Percentiles rank a stretch among this genome's conserved stretches.
Conservation (phyloP, 2,329 filamentous ascomycete genomes). For the Periglandula ipomoeae region DNA sequence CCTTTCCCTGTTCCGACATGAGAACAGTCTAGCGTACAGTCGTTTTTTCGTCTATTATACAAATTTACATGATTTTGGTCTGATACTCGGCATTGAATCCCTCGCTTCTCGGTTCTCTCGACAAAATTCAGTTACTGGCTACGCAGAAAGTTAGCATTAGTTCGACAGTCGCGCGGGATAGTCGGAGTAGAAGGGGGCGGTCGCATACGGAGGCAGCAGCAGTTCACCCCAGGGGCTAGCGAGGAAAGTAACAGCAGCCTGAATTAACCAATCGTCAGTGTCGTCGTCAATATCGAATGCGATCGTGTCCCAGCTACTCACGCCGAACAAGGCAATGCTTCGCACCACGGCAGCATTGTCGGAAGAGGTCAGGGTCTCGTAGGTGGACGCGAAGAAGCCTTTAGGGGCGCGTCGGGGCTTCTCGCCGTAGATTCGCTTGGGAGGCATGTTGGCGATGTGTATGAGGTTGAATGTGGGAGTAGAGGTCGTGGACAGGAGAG, state of each 20-base stretch:
- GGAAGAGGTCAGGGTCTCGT: slow-evolving; percentile 52
- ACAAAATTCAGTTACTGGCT: background rate
- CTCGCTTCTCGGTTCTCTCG: background rate
- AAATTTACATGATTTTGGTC: background rate
- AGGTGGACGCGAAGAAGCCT: slow-evolving; percentile 48
- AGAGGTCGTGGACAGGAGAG: background rate
- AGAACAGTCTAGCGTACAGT: background rate
- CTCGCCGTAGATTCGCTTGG: slow-evolving; percentile 49
- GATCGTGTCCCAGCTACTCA: slow-evolving; percentile 31
- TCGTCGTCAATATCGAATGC: background rate
- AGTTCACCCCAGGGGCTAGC: slow-evolving; percentile 59
- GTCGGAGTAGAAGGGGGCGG: background rate
- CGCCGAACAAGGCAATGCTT: slow-evolving; percentile 59
- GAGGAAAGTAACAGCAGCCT: slow-evolving; percentile 47
- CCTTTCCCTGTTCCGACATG: background rate
- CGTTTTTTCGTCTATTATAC: background rate
- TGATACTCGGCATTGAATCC: background rate
- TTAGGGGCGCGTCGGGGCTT: slow-evolving; percentile 33
- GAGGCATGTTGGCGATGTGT: slow-evolving; percentile 40
- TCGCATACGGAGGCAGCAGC: slow-evolving; percentile 53
- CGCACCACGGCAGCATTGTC: slow-evolving; percentile 62
- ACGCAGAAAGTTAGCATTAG: background rate
- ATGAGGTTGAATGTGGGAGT: background rate
- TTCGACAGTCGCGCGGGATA: too few species aligned
- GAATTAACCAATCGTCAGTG: slow-evolving; percentile 5